Evolutionary conservation across 768 basidiomycete genomes (phyloP).

Genomic region (Leccinum disarticulatum): DNA sequence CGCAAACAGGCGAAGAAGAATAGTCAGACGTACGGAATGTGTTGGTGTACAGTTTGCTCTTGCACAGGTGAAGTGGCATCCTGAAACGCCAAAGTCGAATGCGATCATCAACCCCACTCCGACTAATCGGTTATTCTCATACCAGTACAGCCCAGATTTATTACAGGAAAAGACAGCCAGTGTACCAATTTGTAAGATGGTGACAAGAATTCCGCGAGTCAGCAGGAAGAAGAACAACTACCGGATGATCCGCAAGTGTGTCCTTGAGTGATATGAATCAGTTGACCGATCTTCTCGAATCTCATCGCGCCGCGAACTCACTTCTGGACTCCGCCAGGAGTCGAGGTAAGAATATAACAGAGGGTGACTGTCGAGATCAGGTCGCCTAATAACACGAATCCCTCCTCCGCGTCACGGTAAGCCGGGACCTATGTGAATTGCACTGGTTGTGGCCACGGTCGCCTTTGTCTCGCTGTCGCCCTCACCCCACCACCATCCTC

Average conservation of each 20-base stretch:
- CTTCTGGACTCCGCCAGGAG: constrained; percentile 7
- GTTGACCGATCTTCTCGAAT: background rate
- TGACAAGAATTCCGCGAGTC: constrained; percentile 17
- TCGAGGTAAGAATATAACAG: constrained; percentile 14
- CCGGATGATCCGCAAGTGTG: constrained; percentile 10
- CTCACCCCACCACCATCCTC: too few relatives aligned
- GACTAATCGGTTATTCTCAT: background rate
- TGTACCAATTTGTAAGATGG: constrained; percentile 7
- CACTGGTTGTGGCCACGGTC: too few relatives aligned
- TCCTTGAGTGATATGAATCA: constrained; percentile 5
- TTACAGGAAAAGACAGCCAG: constrained; percentile 1
- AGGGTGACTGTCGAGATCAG: constrained; percentile 8
- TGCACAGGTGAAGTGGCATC: constrained; percentile 11
- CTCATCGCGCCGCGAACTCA: background rate
- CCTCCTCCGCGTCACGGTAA: too few relatives aligned
- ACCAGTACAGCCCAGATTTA: constrained; percentile 10
- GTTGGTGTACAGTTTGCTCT: constrained; percentile 8
- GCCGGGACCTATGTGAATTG: too few relatives aligned
- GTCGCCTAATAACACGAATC: constrained; percentile 8
- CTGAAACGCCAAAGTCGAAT: constrained; percentile 1
- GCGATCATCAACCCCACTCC: background rate
- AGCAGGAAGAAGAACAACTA: constrained; percentile 12
- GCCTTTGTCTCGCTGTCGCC: too few relatives aligned
- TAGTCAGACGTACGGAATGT: constrained; percentile 3
- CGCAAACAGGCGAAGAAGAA: background rate